Conservation (phyloP, 192 early-diverging fungal species). For the Coemansia nantahalensis region DNA sequence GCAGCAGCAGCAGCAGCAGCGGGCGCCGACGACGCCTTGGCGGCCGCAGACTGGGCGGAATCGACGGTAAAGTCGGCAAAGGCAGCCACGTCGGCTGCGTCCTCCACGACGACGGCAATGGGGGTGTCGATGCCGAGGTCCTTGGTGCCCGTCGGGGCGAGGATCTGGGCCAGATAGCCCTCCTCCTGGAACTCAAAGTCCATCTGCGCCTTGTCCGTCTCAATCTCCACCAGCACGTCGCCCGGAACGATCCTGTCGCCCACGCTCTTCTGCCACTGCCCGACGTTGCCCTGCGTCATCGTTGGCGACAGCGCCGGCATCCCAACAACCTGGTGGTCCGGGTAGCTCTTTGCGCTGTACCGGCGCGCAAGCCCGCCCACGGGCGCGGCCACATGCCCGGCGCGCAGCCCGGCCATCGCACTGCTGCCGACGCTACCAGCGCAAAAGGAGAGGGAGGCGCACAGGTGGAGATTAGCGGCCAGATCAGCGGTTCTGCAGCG, state of each 20-base stretch:
- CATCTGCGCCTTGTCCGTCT: constrained; percentile 99
- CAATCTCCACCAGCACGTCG: constrained; percentile 92
- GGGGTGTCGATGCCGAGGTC: constrained; percentile 86
- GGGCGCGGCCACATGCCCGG: too few species aligned
- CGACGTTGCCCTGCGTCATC: constrained; percentile 96
- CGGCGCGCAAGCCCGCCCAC: too few species aligned
- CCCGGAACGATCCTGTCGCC: constrained; percentile 87
- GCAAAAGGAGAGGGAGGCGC: too few species aligned
- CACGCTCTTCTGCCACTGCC: constrained; percentile 88
- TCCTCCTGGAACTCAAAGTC: constrained; percentile 98
- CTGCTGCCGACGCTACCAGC: too few species aligned
- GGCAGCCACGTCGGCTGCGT: constrained; percentile 78
- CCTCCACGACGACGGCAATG: constrained; percentile 88
- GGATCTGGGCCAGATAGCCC: constrained; percentile 90
- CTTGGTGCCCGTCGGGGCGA: constrained; percentile 82
- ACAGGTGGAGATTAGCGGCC: too few species aligned
- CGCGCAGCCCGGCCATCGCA: too few species aligned
- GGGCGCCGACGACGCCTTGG: too few species aligned
- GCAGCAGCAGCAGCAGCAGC: too few species aligned
- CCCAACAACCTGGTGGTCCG: constrained; percentile 71
- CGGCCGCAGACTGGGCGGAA: constrained; percentile 40
- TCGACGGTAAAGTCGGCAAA: constrained; percentile 80
- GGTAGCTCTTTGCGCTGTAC: too few species aligned
- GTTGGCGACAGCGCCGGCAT: constrained; percentile 97
- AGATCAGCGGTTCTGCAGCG: too few species aligned